Conservation (phyloP, 1,284 basidiomycete species). For the Moesziomyces globuligerus region DNA sequence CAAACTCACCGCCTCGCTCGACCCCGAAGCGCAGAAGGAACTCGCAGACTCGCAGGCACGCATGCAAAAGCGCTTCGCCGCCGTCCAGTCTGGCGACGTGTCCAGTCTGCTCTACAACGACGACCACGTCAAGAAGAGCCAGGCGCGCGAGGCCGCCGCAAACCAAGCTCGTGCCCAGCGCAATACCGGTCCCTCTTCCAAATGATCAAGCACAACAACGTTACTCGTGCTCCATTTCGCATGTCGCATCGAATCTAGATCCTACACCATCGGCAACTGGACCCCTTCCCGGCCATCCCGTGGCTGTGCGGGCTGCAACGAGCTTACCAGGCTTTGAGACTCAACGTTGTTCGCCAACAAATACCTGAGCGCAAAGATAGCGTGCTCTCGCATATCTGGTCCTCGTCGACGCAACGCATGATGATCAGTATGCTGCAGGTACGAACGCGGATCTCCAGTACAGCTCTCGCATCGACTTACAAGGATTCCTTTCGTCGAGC, state of each 20-base stretch:
- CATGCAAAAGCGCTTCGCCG: slow-evolving; percentile 51
- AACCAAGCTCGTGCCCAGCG: slow-evolving; percentile 20
- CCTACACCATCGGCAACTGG: slow-evolving; percentile 27
- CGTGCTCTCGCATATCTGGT: slow-evolving; percentile 63
- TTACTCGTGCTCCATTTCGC: background rate
- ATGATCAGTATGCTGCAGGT: background rate
- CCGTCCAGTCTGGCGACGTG: slow-evolving; percentile 50
- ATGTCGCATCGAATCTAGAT: background rate
- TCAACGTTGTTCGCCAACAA: slow-evolving; percentile 53
- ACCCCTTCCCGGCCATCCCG: slow-evolving; percentile 4
- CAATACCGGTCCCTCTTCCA: slow-evolving; percentile 21
- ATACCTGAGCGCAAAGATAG: slow-evolving; percentile 61
- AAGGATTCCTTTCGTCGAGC: slow-evolving; percentile 60
- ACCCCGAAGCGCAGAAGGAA: slow-evolving; percentile 51
- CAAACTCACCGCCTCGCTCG: slow-evolving; percentile 41
- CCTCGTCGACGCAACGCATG: background rate
- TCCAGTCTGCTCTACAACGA: slow-evolving; percentile 41
- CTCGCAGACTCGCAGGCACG: slow-evolving; percentile 37
- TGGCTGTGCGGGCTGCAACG: slow-evolving; percentile 38
- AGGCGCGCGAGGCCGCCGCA: slow-evolving; percentile 14
- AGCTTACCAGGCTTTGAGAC: slow-evolving; percentile 50
- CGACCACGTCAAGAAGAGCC: slow-evolving; percentile 23
- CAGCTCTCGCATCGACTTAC: slow-evolving; percentile 25
- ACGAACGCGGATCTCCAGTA: no score
- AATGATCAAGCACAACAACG: slow-evolving; percentile 1